Percentiles rank a stretch among this genome's conserved stretches.
phyloP scores from a whole-genome alignment of 129 eudicot species.

The Pseudognaphalium luteoalbum region DNA sequence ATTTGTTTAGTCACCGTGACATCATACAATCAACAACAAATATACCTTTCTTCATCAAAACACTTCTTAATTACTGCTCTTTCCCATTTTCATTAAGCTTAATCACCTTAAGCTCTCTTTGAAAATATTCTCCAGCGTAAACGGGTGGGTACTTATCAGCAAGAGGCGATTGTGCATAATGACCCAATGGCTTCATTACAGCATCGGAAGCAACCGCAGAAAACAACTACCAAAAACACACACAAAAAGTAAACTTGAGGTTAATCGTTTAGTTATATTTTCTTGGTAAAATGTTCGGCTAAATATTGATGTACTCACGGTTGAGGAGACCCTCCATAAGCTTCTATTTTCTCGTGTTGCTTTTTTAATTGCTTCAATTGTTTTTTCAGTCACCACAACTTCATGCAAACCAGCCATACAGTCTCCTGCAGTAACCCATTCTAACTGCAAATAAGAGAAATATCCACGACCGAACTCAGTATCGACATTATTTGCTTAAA shows the following conservation, averaged over 20 bases:
- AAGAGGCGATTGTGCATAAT: constrained; percentile 53
- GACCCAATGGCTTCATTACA: constrained; percentile 69
- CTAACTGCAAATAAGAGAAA: constrained; percentile 54
- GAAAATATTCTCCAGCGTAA: constrained; percentile 77
- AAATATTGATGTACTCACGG: constrained; percentile 45
- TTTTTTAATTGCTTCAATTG: constrained; percentile 56
- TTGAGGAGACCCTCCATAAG: constrained; percentile 94
- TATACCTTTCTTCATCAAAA: not conserved
- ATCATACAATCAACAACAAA: constrained; percentile 3
- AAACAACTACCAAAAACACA: constrained; percentile 50
- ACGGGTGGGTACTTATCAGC: constrained; percentile 68
- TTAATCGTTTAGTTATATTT: not conserved
- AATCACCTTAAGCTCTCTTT: constrained; percentile 81
- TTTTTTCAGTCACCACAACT: constrained; percentile 80
- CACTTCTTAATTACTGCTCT: constrained; percentile 12
- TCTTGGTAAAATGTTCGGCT: not conserved
- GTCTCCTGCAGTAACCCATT: constrained; percentile 93
- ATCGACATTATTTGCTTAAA: not conserved
- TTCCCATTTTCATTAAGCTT: constrained; percentile 68
- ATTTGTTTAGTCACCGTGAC: not conserved
- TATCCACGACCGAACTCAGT: not conserved
- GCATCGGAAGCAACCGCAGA: constrained; percentile 86
- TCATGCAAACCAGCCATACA: constrained; percentile 98
- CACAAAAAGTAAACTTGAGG: not conserved
- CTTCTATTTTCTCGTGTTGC: constrained; percentile 70